Base-by-base conservation (phyloP, 306 rosid genomes). In the Cicer cuneatum region DNA sequence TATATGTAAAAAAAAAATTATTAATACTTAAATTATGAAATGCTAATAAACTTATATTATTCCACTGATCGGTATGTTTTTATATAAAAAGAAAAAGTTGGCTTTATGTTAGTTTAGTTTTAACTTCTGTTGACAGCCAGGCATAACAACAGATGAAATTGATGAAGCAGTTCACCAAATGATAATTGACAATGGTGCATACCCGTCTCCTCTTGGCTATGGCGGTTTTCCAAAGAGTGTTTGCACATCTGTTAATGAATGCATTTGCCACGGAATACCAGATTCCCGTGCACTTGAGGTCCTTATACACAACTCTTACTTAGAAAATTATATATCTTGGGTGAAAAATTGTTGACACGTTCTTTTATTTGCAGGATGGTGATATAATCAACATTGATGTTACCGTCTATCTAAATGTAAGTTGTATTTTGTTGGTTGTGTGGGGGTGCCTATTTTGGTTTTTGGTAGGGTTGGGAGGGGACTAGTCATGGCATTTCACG, bases 191-290 rank as follows among this genome's bases (percentile, higher is more conserved):
- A 94, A 92, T 33, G 93, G 93, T 45, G 99, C 99, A 76, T 94
- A 92, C 82, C 97, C 97, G 0, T 94, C 99, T 35, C 99, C 96
- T 64, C 92, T 94, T 43, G 99, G 97, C 58, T 94, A 94, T 54
- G 93, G 95, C 72, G 92, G 93, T 57, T 94, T 94, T 86, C 99
- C 96, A 37, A 94, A 94, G 89, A 94, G 99, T 66, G 95, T 94
- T 42, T 92, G 99, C 88, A 94, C 99, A 47, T 94, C 99, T 57
- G 89, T 94, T 77, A 94, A 94, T 83, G 99, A 94, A 80, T 92
- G 97, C 79, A 92, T 92, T 53, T 92, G 96, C 89, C 99, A 92
- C 75, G 96, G 97, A 81, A 92, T 92, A 79, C 97, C 99, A 65
- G 99, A 94, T 89, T 90, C 93, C 38, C 83, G 90, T 58, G 78